Evolutionary conservation across 1,284 basidiomycete species (phyloP), one percentile per base, ranked within the genome.

Genomic region (Cutaneotrichosporon dermatis): DNA sequence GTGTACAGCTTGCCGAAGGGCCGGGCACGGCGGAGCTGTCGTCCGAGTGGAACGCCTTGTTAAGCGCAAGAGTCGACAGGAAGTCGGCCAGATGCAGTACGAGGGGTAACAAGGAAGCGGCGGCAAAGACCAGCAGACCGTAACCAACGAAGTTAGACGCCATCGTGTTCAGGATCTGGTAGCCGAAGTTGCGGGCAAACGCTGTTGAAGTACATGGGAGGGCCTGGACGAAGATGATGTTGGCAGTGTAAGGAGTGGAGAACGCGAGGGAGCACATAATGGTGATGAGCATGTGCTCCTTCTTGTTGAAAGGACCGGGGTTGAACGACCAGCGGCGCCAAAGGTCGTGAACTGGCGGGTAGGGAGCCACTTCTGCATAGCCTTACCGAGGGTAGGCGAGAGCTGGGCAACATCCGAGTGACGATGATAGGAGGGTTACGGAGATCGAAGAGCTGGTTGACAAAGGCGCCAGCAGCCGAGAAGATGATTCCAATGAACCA

Each of bases 401-500:
- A 64, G 51, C 62, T 76, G 74, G 4, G 66, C 73, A 13, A 76
- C 71, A 49, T 69, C 63, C 13, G 72, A 61, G 68, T 57, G 50
- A 76, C 62, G 34, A 55, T 59, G 46, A 75, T 66, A 12, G 63
- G 40, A 10, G 74, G 74, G 51, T 70, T 65, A 52, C 74, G 67
- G 42, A 69, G 59, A 81, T 50, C 60, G 80, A 67, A 87, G 63
- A 68, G 62, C 44, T 83, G 78, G 54, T 90, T 89, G 55, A 93
- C 77, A 63, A 87, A 82, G 85, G 90, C 91, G 72, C 82, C 86
- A 9, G 50, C 58, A 41, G 48, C 58, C 39, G 59, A 60, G 65
- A 71, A 85, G 25, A 83, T 66, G 49, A 81, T 66, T 63, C 88
- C 85, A 41, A 87, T 80, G 8, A 82, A 69, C 88, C 88, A 90